Conservation (phyloP, 495 filamentous ascomycete species). For the Penicillium atrosanguineum region DNA sequence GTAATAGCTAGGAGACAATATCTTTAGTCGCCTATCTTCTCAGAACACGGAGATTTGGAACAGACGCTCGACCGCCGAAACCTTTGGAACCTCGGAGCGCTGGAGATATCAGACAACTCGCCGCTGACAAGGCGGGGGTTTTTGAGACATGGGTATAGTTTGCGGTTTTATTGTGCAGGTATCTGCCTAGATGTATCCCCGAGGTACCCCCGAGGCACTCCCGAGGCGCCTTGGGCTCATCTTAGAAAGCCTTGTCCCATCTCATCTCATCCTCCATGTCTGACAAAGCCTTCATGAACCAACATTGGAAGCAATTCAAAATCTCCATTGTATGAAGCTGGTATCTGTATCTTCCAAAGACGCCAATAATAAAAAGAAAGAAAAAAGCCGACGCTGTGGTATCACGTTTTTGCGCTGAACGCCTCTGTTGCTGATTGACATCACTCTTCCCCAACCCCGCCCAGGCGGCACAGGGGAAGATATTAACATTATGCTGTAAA, state of each 20-base stretch:
- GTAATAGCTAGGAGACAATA: background rate
- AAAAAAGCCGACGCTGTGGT: conserved; percentile 6
- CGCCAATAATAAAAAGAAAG: background rate
- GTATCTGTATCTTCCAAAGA: background rate
- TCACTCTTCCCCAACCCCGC: background rate
- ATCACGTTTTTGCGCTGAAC: conserved; percentile 8
- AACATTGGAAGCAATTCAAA: background rate
- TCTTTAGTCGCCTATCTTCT: background rate
- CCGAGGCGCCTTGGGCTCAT: background rate
- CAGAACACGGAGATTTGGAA: background rate
- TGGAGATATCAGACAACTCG: background rate
- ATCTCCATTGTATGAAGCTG: conserved; percentile 4
- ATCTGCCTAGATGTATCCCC: background rate
- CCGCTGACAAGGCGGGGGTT: background rate
- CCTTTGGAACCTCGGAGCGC: background rate
- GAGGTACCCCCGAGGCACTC: too few relatives aligned
- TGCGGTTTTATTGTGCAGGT: background rate
- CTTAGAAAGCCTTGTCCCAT: background rate
- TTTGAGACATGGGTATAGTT: background rate
- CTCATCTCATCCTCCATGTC: background rate
- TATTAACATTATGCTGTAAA: conserved; percentile 8
- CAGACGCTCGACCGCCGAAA: background rate
- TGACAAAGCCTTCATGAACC: background rate
- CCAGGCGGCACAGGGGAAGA: background rate
- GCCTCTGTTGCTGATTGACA: conserved; percentile 1